Evolutionary conservation across 257 asterid genomes (phyloP).

Genomic region (Cordia subcordata): DNA sequence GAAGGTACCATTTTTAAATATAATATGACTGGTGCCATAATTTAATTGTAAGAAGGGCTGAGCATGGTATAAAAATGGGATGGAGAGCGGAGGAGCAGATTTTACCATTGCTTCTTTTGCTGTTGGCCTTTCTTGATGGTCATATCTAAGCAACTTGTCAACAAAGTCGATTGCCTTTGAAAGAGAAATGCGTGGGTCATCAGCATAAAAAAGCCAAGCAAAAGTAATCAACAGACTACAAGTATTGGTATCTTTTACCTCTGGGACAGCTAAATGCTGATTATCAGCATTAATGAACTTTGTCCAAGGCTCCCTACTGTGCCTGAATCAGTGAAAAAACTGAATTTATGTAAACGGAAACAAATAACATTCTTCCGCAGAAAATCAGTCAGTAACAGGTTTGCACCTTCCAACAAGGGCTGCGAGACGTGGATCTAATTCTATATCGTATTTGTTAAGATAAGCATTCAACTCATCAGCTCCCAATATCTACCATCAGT

Average conservation of each 20-base stretch:
- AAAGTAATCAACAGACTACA: slow-evolving; percentile 2
- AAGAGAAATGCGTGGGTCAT: slow-evolving; percentile 4
- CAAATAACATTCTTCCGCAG: neutral
- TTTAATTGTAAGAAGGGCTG: neutral
- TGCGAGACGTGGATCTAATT: slow-evolving; percentile 64
- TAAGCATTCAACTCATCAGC: slow-evolving; percentile 70
- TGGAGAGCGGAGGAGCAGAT: neutral
- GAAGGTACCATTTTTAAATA: neutral
- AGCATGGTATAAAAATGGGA: neutral
- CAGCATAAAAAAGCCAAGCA: neutral
- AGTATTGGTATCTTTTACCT: slow-evolving; percentile 35
- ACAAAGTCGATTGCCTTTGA: slow-evolving; percentile 87
- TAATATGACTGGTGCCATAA: neutral
- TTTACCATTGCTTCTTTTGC: slow-evolving; percentile 96
- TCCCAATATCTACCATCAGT: slow-evolving; percentile 58
- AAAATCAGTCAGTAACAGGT: neutral
- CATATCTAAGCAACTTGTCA: slow-evolving; percentile 83
- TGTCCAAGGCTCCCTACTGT: slow-evolving; percentile 35
- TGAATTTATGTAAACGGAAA: slow-evolving; percentile 8
- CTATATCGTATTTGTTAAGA: slow-evolving; percentile 64
- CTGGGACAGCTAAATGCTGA: slow-evolving; percentile 63
- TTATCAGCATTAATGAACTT: slow-evolving; percentile 39
- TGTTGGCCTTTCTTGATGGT: slow-evolving; percentile 93
- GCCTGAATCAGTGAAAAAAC: slow-evolving; percentile 29
- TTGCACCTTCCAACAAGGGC: slow-evolving; percentile 73